Evolutionary conservation across 352 stramenopile genomes (phyloP), one percentile per base, ranked within the genome.

Genomic region (Globisporangium rhizosaccharum): DNA sequence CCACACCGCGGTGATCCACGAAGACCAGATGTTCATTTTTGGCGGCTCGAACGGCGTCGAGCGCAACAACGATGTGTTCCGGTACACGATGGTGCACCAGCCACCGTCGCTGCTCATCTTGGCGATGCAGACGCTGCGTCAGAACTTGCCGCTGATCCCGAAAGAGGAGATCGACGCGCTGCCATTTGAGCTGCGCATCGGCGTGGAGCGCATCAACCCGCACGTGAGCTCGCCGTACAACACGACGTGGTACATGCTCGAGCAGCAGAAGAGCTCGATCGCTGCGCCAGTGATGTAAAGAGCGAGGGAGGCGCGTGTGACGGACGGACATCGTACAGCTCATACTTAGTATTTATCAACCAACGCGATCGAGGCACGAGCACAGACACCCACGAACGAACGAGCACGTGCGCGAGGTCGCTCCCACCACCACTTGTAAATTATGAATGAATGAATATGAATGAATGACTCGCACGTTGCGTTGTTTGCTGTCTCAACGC

Each of bases 41-140:
- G 84, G 84, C 46, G 84, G 84, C 26, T 93, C 84, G 6, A 93
- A 93, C 44, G 84, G 84, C n/a, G 71, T 85, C 23, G 80, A 93
- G 69, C 69, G 83, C 25, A 93, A 89, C 67, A 93, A 90, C 36
- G 81, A 93, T 49, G 76, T 93, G 26, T 86, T 82, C 63, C 83
- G 81, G 30, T 90, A 79, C 63, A 79, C 72, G 10, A 67, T 83
- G 60, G 62, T 67, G 14, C 71, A 88, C 56, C 72, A 90, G 60
- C 79, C 81, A 6, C 71, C 83, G 39, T 79, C 83, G 20, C 65
- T 93, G 44, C 39, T 88, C 51, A 77, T 91, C 33, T 57, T 93
- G 26, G 77, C 81, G 0, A 87, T 93, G 74, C 79, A 89, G 49
- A 63, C 75, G 41, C 39, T 93, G 23, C 79, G 75, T 42, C 65